A percentile compares a stretch with the other conserved stretches of the same genome.
phyloP scores from a whole-genome alignment of 73 alveolate genomes.

The Stentor coeruleus region DNA sequence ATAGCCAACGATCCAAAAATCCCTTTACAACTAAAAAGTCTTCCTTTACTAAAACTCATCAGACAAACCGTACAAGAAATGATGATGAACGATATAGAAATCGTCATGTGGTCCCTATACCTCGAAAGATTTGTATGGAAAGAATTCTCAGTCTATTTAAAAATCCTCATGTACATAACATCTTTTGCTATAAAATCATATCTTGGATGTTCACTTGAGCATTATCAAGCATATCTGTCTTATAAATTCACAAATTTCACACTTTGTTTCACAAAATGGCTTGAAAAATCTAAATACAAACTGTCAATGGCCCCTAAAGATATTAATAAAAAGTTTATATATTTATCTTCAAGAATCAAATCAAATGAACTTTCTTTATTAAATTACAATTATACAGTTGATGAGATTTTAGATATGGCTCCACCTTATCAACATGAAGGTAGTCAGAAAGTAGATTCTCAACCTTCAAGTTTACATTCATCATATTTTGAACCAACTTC shows the following conservation, averaged over 20 bases:
- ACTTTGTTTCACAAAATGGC: background rate
- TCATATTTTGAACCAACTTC: background rate
- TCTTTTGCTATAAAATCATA: slow-evolving; percentile 14
- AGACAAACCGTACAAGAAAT: slow-evolving; percentile 1
- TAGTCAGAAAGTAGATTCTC: background rate
- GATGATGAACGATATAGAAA: slow-evolving; percentile 30
- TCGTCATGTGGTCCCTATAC: slow-evolving; percentile 25
- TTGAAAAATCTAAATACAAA: background rate
- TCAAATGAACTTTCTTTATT: background rate
- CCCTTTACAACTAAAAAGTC: background rate
- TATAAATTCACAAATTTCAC: background rate
- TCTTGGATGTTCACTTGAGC: background rate
- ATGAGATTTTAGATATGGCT: slow-evolving; percentile 27
- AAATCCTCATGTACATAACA: background rate
- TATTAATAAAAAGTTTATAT: background rate
- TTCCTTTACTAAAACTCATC: background rate
- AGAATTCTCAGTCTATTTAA: background rate
- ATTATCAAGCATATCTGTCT: background rate
- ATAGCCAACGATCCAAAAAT: background rate
- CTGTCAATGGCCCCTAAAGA: background rate
- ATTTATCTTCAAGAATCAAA: background rate
- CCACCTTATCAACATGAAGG: slow-evolving; percentile 28
- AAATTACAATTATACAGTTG: slow-evolving; percentile 16
- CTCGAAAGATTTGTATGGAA: slow-evolving; percentile 25
- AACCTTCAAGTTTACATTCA: background rate